Conservation (phyloP, 768 basidiomycete genomes). For the Rossbeevera mucosa region DNA sequence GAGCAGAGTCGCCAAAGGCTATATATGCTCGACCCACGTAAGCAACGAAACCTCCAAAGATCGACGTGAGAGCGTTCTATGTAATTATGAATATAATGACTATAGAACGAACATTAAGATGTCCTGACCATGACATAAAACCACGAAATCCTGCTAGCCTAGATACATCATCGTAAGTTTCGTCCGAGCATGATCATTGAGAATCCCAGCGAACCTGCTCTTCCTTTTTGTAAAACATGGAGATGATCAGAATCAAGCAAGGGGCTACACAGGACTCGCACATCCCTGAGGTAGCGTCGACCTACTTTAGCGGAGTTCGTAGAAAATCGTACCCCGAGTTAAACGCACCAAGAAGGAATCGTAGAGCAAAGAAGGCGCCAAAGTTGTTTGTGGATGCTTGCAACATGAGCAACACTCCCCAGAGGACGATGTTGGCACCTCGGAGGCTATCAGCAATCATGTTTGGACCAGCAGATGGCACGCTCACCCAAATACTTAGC, state of each 20-base stretch:
- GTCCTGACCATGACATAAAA: conserved; percentile 59
- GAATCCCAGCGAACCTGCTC: conserved; percentile 42
- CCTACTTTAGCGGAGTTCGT: not conserved
- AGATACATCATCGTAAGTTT: conserved; percentile 3
- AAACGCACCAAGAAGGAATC: conserved; percentile 51
- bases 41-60: conserved; percentile 62
- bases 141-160: conserved; percentile 57
- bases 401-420: conserved; percentile 57
- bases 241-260: conserved; percentile 55
- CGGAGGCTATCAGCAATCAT: not conserved
- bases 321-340: not conserved
- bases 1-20: not conserved
- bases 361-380: conserved; percentile 56
- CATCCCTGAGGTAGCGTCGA: conserved; percentile 42
- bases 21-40: conserved; percentile 39
- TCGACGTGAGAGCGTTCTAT: conserved; percentile 55
- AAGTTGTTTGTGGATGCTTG: conserved; percentile 56
- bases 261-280: conserved; percentile 64
- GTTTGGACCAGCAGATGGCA: not conserved
- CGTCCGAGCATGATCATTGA: not conserved
- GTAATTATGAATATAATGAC: not conserved
- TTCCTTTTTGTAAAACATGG: conserved; percentile 67
- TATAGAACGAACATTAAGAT: not conserved
- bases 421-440: conserved; percentile 56
- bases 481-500: conserved; percentile 58